Base-by-base conservation (phyloP, 176 grass and related monocot species). In the Cocos nucifera region DNA sequence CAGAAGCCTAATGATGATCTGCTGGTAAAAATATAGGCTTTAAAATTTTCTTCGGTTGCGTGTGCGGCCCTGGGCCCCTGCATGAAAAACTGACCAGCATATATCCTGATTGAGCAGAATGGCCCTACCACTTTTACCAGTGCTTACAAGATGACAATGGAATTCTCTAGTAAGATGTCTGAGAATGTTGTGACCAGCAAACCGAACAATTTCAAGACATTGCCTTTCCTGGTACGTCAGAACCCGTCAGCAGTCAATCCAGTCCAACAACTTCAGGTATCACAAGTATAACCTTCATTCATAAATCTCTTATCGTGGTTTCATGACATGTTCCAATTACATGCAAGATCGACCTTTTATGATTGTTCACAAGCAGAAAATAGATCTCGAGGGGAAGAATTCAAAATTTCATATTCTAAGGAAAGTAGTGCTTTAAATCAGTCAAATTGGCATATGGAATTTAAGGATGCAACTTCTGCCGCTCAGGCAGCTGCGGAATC, bases 41-140 rank as follows among this genome's bases (percentile, higher is more conserved):
- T 30, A 53, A 69, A 35, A 10, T 35, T 9, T 35, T 35, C 35
- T 44, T 44, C 10, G 14, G 9, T 12, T 44, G 35, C 35, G 2
- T 44, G 10, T 44, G 10, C 0, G 10, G 35, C 8, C 14, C 2
- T 44, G 14, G 35, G 35, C 10, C 9, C 10, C 35, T 44, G 35
- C 35, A 9, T 44, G 8, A 44, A 44, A 44, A 44, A 44, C 2
- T 44, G 35, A 44, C 10, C 0, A 2, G 1, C 3, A 44, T 9
- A 12, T 44, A 9, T 44, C 35, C 3, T 44, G 39, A 39, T 71
- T 71, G 22, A 63, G 56, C 77, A 95, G 92, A 58, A 72, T 57
- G 91, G 78, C 0, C 74, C 74, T 73, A 29, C 83, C 24, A 49
- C 70, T 79, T 85, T 84, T 79, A 60, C 56, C 52, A 74, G 80